A percentile compares a stretch with the other conserved stretches of the same genome.
These are phyloP conservation scores for Leucosporidium scottii DNA, from an alignment of 768 basidiomycete genomes.

Conservation along the genomic window DNA sequence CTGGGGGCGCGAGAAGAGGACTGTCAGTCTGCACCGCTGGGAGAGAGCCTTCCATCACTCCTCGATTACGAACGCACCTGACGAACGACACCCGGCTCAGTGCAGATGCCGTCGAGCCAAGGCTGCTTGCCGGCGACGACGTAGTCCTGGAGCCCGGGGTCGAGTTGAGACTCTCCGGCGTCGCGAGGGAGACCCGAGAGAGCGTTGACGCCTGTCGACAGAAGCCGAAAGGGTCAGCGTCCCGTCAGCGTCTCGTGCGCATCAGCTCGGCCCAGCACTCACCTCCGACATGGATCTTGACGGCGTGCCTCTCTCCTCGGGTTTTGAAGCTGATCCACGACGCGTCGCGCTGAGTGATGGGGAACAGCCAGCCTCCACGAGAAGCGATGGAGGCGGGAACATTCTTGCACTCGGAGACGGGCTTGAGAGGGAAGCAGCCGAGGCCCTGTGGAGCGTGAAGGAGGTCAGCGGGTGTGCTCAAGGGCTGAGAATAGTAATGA, in stretches of 20 bases:
- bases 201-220: background rate
- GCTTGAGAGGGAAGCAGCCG: background rate
- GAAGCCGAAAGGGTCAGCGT: no score
- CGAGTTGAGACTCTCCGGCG: background rate
- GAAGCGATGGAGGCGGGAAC: background rate
- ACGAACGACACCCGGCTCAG: slow-evolving; percentile 6
- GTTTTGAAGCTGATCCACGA: background rate
- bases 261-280: background rate
- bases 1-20: background rate
- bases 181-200: background rate
- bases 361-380: background rate
- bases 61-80: background rate
- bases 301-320: background rate
- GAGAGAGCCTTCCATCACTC: background rate
- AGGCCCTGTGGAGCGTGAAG: background rate
- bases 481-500: background rate
- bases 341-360: slow-evolving; percentile 5
- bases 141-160: background rate
- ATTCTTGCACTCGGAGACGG: background rate
- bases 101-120: background rate
- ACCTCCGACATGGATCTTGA: slow-evolving; percentile 2
- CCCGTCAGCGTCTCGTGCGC: background rate
- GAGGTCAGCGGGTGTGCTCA: no score
- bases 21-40: no score
- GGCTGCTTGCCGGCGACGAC: slow-evolving; percentile 3